Base-by-base conservation (phyloP, 1,139 yeast genomes). In the Blastobotrys petasosporus region DNA sequence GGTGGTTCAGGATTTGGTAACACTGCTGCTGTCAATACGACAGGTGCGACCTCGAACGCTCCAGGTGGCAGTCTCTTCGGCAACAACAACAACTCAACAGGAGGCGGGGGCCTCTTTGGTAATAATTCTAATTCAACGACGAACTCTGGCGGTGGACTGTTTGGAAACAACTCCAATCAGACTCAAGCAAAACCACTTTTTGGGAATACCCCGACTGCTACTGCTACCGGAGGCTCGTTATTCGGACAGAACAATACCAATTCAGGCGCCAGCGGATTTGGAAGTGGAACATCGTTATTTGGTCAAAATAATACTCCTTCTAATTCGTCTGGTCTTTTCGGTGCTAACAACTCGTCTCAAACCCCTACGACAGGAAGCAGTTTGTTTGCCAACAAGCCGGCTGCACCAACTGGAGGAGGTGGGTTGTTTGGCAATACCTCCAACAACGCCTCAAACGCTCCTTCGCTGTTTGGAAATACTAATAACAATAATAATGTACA, bases 351-450 rank as follows among this genome's bases (percentile, higher is more conserved):
- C 37, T 1, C 25, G 4, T 20, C 25, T 20, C 25, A 20, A 20
- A 20, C 46, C 11, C 32, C 25, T 28, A 39, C 54, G 6, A 39
- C 61, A 9, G 55, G 57, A 16, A 61, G 62, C 31, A 65, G 65
- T 4, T 49, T 60, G 36, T 66, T 64, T 56, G 71, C 69, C 25
- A 44, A 35, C 32, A 45, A 40, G 34, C 42, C 41, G 30, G 47
- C 42, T 8, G 46, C 46, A 20, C 10, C 39, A 11, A 17, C 20
- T 7, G 47, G 49, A 31, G 44, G 33, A 13, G 39, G 50, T 8
- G 42, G 44, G 2, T 23, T 42, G 20, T 53, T 54, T 39, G 56
- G 56, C 38, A 47, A 55, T 11, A 46, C 44, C 36, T 41, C 30
- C 25, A 41, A 39, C 31, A 44, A 16, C 30, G 34, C 35, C 70